Evolutionary conservation across 495 filamentous ascomycete species (phyloP), one percentile per base, ranked within the genome.

Genomic region (Astrothelium subdiscretum): DNA sequence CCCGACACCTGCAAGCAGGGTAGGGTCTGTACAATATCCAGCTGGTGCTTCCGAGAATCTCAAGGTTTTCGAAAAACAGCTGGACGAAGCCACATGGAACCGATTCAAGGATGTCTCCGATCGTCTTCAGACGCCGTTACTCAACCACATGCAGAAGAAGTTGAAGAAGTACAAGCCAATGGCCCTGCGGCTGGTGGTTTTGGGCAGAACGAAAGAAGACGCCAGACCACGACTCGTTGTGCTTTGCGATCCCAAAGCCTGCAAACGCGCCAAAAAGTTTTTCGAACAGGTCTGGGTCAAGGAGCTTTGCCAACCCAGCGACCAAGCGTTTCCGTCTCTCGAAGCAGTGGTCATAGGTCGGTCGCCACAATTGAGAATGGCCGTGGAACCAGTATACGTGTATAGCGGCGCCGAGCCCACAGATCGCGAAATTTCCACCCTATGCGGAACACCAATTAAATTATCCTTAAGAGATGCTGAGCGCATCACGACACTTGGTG

Each of bases 41-140:
- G 1, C 31, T 29, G 32, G 6, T 48, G 59, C 18, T 22, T 31
- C 32, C 22, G 59, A 31, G 44, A 20, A 44, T 26, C 59, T 60
- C 20, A 42, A 62, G 58, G 6, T 31, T 32, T 64, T 70, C 63
- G 38, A 64, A 38, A 64, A 59, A 62, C 31, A 64, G 31, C 42
- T 68, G 31, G 58, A 63, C 44, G 13, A 59, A 48, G 29, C 43
- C 22, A 59, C 58, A n/a, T 24, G 58, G 62, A 57, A 72, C n/a
- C 69, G 71, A 3, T 70, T 71, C 52, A 31, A 62, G 29, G 71
- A 73, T 54, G 58, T 73, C 51, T 31, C 48, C 15, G 68, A 68
- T 24, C 44, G 65, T 1, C 63, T 69, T 32, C 54, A 61, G 22
- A 32, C 51, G 24, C 59, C 62, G 20, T 60, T 73, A 24, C 40